Evolutionary conservation across 2,329 filamentous ascomycete species (phyloP).

Genomic region (Zymoseptoria passerinii): DNA sequence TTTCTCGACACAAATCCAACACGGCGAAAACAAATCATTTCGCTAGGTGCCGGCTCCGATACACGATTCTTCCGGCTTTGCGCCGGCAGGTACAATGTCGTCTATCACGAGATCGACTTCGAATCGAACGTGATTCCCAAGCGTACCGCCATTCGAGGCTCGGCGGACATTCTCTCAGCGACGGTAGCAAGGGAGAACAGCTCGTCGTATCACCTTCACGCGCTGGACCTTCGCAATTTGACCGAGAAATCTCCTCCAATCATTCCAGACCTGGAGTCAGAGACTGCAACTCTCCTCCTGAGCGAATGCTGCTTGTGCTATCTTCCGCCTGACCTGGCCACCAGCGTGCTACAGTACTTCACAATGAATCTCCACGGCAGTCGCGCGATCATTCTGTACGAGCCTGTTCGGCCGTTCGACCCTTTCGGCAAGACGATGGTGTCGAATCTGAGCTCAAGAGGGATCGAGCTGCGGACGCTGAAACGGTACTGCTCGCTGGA

Average conservation of each 20-base stretch:
- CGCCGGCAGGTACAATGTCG: constrained; percentile 38
- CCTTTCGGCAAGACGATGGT: constrained; percentile 90
- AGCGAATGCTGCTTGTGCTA: constrained; percentile 97
- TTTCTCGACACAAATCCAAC: constrained; percentile 49
- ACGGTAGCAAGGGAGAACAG: constrained; percentile 15
- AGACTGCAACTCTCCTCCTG: constrained; percentile 70
- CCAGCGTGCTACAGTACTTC: constrained; percentile 34
- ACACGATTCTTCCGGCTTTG: constrained; percentile 74
- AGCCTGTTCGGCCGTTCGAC: constrained; percentile 76
- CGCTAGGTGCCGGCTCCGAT: constrained; percentile 87
- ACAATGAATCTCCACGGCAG: constrained; percentile 34
- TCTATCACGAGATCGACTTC: constrained; percentile 94
- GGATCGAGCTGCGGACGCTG: constrained; percentile 78
- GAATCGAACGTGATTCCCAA: constrained; percentile 47
- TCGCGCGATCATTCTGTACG: constrained; percentile 67
- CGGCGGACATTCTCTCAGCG: constrained; percentile 15
- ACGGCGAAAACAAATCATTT: constrained; percentile 62
- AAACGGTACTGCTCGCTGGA: constrained; percentile 59
- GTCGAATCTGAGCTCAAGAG: constrained; percentile 71
- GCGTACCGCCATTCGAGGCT: constrained; percentile 18
- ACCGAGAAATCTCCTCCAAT: constrained; percentile 23
- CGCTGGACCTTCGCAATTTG: constrained; percentile 61
- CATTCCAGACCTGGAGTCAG: constrained; percentile 42
- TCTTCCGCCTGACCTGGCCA: constrained; percentile 57
- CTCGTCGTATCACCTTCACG: constrained; percentile 45